phyloP scores from a whole-genome alignment of 2,329 filamentous ascomycete species.

The Esteya vermicola region DNA sequence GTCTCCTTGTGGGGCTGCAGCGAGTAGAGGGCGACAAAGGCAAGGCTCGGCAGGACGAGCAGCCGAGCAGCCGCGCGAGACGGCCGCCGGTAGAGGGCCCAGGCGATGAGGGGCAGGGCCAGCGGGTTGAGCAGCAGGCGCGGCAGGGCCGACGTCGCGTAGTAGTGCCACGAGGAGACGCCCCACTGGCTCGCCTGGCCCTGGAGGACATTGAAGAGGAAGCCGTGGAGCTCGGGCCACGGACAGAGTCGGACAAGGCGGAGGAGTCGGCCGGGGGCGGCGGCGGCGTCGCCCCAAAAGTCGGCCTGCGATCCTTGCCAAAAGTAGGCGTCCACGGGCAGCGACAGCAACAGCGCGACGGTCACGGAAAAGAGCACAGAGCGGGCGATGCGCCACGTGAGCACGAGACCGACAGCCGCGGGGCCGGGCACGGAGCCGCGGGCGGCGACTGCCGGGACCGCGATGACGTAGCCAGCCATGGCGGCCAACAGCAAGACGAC shows the following conservation, averaged over 20 bases:
- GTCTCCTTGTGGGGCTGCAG: conserved; percentile 90
- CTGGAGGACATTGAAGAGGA: conserved; percentile 80
- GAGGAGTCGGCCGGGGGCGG: conserved; percentile 31
- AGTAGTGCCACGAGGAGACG: conserved; percentile 71
- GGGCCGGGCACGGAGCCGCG: conserved; percentile 49
- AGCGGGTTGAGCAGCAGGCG: conserved; percentile 66
- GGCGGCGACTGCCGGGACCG: conserved; percentile 27
- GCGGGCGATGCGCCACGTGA: conserved; percentile 49
- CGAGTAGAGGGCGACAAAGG: conserved; percentile 71
- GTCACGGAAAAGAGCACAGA: conserved; percentile 51
- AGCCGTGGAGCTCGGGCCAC: conserved; percentile 84
- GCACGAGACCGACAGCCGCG: conserved; percentile 47
- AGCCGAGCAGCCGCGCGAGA: conserved; percentile 28
- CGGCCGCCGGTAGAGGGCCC: conserved; percentile 36
- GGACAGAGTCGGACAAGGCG: too few species aligned
- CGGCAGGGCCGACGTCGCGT: conserved; percentile 69
- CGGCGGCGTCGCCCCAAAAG: neutral
- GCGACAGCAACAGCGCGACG: conserved; percentile 53
- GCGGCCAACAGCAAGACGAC: conserved; percentile 65
- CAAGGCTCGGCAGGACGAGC: conserved; percentile 50
- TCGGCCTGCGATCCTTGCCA: too few species aligned
- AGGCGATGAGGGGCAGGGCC: conserved; percentile 38
- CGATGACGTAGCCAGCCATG: conserved; percentile 50
- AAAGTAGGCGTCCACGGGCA: conserved; percentile 80
- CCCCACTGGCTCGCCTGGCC: conserved; percentile 83